Evolutionary conservation across 2,329 filamentous ascomycete genomes (phyloP).

Genomic region (Alternaria ventricosa): DNA sequence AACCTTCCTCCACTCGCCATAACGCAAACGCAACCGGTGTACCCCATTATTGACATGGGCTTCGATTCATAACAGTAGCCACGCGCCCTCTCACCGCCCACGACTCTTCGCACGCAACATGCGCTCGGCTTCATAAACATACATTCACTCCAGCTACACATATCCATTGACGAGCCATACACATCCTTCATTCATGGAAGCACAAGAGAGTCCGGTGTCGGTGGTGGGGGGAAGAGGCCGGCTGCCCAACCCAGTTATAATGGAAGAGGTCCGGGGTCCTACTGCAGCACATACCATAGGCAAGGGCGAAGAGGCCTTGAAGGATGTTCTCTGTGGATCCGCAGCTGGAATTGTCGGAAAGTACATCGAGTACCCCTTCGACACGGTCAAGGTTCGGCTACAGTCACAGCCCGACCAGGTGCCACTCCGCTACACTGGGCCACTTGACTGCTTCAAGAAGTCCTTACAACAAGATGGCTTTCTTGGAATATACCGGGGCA

Average conservation of each 20-base stretch:
- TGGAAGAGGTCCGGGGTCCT: slow-evolving; percentile 25
- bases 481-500: slow-evolving; percentile 84
- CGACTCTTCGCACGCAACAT: slow-evolving; percentile 34
- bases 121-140: slow-evolving; percentile 25
- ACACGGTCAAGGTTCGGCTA: slow-evolving; percentile 95
- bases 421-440: slow-evolving; percentile 82
- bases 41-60: slow-evolving; percentile 22
- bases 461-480: slow-evolving; percentile 82
- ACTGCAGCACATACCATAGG: slow-evolving; percentile 25
- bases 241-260: slow-evolving; percentile 24
- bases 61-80: slow-evolving; percentile 26
- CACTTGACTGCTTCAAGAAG: slow-evolving; percentile 91
- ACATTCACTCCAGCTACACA: slow-evolving; percentile 11
- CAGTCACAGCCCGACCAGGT: slow-evolving; percentile 91
- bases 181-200: slow-evolving; percentile 33
- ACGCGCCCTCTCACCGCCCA: slow-evolving; percentile 39
- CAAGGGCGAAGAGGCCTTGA: slow-evolving; percentile 71
- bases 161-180: slow-evolving; percentile 5
- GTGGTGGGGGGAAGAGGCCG: slow-evolving; percentile 41
- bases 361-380: slow-evolving; percentile 97
- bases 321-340: slow-evolving; percentile 89
- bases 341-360: slow-evolving; percentile 91
- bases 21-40: slow-evolving; percentile 7
- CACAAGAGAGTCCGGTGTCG: slow-evolving; percentile 37
- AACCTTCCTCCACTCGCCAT: slow-evolving; percentile 19